These are phyloP conservation scores for Blastosporella zonata DNA, from an alignment of 1,284 basidiomycete genomes.

Conservation along the genomic window DNA sequence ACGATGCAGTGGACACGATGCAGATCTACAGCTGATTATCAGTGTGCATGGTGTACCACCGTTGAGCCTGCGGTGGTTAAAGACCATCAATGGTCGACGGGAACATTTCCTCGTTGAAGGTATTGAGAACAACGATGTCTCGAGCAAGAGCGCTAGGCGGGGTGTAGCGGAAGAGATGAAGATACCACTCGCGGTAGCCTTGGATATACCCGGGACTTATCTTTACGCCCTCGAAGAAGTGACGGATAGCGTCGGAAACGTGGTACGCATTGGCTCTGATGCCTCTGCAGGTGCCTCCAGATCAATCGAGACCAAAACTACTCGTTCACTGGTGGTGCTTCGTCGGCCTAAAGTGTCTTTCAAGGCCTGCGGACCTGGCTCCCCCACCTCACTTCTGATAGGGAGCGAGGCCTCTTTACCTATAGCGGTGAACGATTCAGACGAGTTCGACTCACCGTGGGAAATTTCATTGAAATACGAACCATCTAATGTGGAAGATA, in stretches of 20 bases:
- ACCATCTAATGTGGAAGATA: conserved; percentile 41
- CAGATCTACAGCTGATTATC: conserved; percentile 62
- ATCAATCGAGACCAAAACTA: conserved; percentile 48
- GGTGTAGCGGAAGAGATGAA: conserved; percentile 51
- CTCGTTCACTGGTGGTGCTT: conserved; percentile 70
- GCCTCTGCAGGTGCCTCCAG: conserved; percentile 17
- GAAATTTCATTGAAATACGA: conserved; percentile 60
- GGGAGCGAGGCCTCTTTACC: conserved; percentile 57
- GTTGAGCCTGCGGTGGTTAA: conserved; percentile 74
- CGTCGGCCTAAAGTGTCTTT: conserved; percentile 77
- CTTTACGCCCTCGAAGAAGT: conserved; percentile 72
- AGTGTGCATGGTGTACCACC: conserved; percentile 78
- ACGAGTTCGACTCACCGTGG: conserved; percentile 66
- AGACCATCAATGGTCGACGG: conserved; percentile 56
- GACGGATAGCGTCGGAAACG: conserved; percentile 72
- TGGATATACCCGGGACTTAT: conserved; percentile 62
- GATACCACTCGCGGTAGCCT: conserved; percentile 65
- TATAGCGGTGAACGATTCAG: conserved; percentile 49
- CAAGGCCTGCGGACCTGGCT: conserved; percentile 67
- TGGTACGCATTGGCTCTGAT: conserved; percentile 48
- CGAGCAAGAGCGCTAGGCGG: conserved; percentile 22
- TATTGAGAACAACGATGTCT: conserved; percentile 59
- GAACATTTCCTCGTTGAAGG: conserved; percentile 80
- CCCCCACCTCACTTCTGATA: conserved; percentile 73
- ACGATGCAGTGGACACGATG: conserved; percentile 72